Evolutionary conservation across 2,329 filamentous ascomycete genomes (phyloP).

Genomic region (Aspergillus costaricaensis): DNA sequence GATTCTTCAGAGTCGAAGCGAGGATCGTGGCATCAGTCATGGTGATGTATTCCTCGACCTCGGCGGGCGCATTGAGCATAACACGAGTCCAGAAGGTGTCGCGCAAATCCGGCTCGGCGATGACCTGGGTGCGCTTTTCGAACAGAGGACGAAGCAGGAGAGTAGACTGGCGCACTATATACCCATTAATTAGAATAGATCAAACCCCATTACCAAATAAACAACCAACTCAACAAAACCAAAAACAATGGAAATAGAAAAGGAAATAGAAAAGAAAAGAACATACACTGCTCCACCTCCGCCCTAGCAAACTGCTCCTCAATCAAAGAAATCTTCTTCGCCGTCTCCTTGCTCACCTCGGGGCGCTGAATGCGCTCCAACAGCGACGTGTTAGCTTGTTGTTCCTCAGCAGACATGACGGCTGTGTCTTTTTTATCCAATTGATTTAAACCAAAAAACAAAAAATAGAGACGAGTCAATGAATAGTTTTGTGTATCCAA

Average conservation of each 20-base stretch:
- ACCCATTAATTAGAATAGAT: background rate
- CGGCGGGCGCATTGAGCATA: constrained; percentile 79
- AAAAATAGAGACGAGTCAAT: no score
- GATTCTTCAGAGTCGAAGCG: constrained; percentile 63
- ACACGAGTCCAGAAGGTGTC: constrained; percentile 91
- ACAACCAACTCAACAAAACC: background rate
- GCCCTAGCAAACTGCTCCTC: constrained; percentile 83
- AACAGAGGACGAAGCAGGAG: constrained; percentile 70
- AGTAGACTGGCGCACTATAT: constrained; percentile 71
- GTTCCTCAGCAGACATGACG: background rate
- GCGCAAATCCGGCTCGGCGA: constrained; percentile 62
- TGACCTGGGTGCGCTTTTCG: constrained; percentile 69
- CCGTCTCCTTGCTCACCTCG: constrained; percentile 50
- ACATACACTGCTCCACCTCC: constrained; percentile 67
- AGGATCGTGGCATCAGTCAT: constrained; percentile 72
- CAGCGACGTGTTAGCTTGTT: background rate
- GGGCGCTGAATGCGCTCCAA: constrained; percentile 39
- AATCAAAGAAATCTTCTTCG: constrained; percentile 68
- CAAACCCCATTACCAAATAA: no score
- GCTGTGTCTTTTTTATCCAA: no score
- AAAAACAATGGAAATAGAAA: background rate
- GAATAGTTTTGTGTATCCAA: no score
- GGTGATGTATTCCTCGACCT: constrained; percentile 86
- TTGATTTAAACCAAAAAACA: no score
- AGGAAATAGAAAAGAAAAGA: constrained; percentile 36